Conservation (phyloP, 2,329 filamentous ascomycete genomes). For the Cadophora sp. region DNA sequence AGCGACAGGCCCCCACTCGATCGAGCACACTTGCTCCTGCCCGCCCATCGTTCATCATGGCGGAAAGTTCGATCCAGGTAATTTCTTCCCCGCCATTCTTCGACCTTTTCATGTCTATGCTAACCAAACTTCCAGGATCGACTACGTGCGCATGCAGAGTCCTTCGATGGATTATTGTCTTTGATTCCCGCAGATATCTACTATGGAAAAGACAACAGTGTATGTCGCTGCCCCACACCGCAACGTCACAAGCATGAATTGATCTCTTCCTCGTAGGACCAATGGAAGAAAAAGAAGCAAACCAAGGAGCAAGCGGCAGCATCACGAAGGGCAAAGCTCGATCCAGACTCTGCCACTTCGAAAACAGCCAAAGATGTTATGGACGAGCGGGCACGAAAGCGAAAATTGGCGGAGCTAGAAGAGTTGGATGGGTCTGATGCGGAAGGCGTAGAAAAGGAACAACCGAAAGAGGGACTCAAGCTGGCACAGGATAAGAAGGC, state of each 20-base stretch:
- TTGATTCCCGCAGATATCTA: constrained; percentile 76
- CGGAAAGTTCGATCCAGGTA: constrained; percentile 45
- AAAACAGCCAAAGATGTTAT: constrained; percentile 94
- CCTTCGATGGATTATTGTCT: constrained; percentile 64
- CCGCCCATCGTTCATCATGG: constrained; percentile 36
- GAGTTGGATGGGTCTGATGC: constrained; percentile 50
- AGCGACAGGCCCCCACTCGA: background rate
- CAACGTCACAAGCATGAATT: constrained; percentile 25
- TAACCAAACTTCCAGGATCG: constrained; percentile 52
- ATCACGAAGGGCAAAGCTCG: constrained; percentile 86
- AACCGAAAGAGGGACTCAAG: constrained; percentile 69
- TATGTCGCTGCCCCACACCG: constrained; percentile 51
- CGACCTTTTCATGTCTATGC: constrained; percentile 23
- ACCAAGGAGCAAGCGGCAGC: constrained; percentile 86
- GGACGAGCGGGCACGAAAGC: constrained; percentile 83
- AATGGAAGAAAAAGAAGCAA: constrained; percentile 96
- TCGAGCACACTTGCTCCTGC: background rate
- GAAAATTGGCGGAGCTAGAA: constrained; percentile 74
- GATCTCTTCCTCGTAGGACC: constrained; percentile 64
- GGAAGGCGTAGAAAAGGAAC: constrained; percentile 63
- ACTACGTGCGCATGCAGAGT: constrained; percentile 53
- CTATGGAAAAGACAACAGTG: constrained; percentile 72
- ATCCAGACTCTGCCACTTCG: constrained; percentile 75
- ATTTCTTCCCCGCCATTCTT: constrained; percentile 36
- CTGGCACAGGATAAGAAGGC: constrained; percentile 49